These are phyloP conservation scores for Termitomyces sp. DNA, from an alignment of 768 basidiomycete species.

Conservation along the genomic window DNA sequence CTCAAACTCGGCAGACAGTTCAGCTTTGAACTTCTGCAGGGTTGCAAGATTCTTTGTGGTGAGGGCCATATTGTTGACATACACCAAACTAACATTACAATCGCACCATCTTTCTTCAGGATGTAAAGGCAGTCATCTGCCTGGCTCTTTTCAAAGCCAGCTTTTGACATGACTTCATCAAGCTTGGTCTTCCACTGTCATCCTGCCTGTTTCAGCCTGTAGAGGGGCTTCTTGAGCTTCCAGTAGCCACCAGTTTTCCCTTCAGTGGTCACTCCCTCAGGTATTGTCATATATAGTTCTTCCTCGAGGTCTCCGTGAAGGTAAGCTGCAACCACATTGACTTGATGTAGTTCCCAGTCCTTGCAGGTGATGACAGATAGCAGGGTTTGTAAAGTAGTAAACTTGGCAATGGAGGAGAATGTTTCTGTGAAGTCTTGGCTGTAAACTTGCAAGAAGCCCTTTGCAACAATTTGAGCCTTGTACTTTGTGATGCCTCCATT, in stretches of 20 bases:
- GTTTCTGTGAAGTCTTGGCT: not conserved
- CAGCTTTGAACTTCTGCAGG: slow-evolving; percentile 1
- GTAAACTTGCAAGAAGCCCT: not conserved
- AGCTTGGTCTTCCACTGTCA: not conserved
- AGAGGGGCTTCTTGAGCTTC: not conserved
- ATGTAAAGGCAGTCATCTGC: slow-evolving; percentile 3
- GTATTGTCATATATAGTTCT: not conserved
- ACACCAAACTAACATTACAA: not conserved
- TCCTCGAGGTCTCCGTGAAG: not conserved
- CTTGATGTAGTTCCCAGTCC: slow-evolving; percentile 3
- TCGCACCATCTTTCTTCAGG: not conserved
- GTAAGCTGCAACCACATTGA: not conserved
- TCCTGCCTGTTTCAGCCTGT: not conserved
- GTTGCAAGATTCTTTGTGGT: not conserved
- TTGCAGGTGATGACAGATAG: not conserved
- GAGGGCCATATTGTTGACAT: not conserved
- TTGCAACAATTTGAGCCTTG: not conserved
- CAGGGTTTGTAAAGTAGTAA: not conserved
- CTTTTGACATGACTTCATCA: not conserved
- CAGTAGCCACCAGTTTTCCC: not conserved
- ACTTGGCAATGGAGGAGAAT: not conserved
- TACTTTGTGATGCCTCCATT: not conserved
- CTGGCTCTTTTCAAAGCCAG: not conserved
- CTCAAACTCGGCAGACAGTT: not conserved
- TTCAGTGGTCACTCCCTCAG: not conserved